A percentile compares a stretch with the other conserved stretches of the same genome.
phyloP scores from a whole-genome alignment of 2,329 filamentous ascomycete species.

The Neofusicoccum ribis region DNA sequence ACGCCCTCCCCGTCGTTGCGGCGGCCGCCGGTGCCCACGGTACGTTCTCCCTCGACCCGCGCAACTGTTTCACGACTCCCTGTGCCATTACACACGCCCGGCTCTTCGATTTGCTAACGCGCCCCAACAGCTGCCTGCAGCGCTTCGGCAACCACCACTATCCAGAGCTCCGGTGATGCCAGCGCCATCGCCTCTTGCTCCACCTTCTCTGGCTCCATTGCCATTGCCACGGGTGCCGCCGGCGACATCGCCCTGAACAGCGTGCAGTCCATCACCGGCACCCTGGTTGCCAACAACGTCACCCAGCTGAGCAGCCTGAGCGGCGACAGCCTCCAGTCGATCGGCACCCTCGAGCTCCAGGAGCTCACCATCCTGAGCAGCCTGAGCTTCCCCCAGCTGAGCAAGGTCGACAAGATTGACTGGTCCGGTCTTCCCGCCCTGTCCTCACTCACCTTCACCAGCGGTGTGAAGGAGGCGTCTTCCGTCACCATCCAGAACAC shows the following conservation, averaged over 20 bases:
- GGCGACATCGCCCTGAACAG: slow-evolving; percentile 64
- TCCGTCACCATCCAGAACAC: slow-evolving; percentile 83
- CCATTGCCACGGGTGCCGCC: slow-evolving; percentile 58
- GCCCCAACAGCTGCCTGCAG: slow-evolving; percentile 38
- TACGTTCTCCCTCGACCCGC: slow-evolving; percentile 32
- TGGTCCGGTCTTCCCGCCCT: slow-evolving; percentile 72
- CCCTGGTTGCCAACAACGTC: slow-evolving; percentile 53
- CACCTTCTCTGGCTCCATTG: slow-evolving; percentile 69
- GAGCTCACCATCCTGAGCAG: slow-evolving; percentile 68
- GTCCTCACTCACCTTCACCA: slow-evolving; percentile 59
- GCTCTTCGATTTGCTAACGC: slow-evolving; percentile 23
- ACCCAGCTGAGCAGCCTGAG: slow-evolving; percentile 65
- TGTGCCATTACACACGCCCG: background rate
- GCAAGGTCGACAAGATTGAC: slow-evolving; percentile 64
- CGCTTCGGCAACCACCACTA: slow-evolving; percentile 52
- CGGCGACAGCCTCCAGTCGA: slow-evolving; percentile 61
- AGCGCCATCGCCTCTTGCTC: slow-evolving; percentile 62
- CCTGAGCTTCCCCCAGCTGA: slow-evolving; percentile 67
- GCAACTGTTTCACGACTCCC: background rate
- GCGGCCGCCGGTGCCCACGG: slow-evolving; percentile 54
- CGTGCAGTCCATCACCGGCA: slow-evolving; percentile 59
- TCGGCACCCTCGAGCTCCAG: slow-evolving; percentile 71
- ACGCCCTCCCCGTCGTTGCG: slow-evolving; percentile 58
- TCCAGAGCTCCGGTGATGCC: slow-evolving; percentile 63
- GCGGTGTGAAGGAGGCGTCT: slow-evolving; percentile 66